A percentile compares a stretch with the other conserved stretches of the same genome.
Evolutionary conservation across 2,329 filamentous ascomycete species (phyloP).

Genomic region (Peltaster fructicola): DNA sequence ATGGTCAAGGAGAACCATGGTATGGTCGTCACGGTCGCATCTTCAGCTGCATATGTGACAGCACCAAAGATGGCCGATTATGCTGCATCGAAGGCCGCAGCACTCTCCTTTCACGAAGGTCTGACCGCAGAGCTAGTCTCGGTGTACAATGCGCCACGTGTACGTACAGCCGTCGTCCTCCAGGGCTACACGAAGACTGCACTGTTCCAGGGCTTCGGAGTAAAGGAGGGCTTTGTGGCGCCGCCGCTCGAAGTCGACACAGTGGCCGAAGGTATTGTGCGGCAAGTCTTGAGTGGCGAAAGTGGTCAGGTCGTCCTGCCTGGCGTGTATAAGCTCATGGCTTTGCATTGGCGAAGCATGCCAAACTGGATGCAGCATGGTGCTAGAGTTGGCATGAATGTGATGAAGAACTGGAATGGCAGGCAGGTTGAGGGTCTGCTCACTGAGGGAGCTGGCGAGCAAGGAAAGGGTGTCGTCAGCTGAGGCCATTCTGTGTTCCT

Average conservation of each 20-base stretch:
- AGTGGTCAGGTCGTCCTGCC: conserved; percentile 42
- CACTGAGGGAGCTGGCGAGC: no score
- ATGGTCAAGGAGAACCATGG: no score
- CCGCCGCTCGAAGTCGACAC: conserved; percentile 41
- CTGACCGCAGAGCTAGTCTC: no score
- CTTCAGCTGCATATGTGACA: conserved; percentile 35
- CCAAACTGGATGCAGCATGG: conserved; percentile 3
- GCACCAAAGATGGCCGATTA: no score
- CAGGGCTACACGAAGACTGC: conserved; percentile 44
- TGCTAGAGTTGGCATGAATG: conserved; percentile 1
- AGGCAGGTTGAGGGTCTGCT: no score
- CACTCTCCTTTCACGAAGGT: no score
- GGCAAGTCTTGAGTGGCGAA: conserved; percentile 39
- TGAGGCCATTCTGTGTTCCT: no score
- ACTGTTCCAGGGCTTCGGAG: conserved; percentile 41
- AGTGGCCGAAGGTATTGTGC: conserved; percentile 45
- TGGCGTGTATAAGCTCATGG: conserved; percentile 4
- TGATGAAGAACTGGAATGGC: conserved; percentile 3
- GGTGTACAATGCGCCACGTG: no score
- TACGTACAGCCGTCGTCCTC: conserved; percentile 49
- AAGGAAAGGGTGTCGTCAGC: no score
- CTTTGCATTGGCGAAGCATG: background rate
- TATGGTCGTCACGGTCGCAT: conserved; percentile 43
- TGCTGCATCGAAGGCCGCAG: no score
- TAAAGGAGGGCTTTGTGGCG: conserved; percentile 33